Evolutionary conservation across 1,139 yeast species (phyloP), one percentile per base, ranked within the genome.

Genomic region (Wickerhamiella pararugosa): DNA sequence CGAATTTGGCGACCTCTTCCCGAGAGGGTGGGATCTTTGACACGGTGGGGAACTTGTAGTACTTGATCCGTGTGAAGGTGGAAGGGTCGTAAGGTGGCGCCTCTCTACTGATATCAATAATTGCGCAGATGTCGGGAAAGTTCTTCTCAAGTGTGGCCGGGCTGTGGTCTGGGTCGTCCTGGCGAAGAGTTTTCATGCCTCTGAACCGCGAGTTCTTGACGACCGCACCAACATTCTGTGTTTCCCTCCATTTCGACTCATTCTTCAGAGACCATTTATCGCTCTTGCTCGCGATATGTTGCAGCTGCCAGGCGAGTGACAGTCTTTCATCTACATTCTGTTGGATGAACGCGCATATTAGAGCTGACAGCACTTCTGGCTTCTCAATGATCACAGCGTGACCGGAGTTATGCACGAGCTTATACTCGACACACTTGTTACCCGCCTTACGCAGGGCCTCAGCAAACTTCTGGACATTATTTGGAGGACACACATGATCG

Each of bases 251-350:
- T 56, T 80, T 80, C 46, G 65, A 67, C 54, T 78, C 82, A 54
- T 80, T 80, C 57, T 80, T 80, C 48, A 80, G 60, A 29, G 86
- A 82, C 90, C 90, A 80, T 57, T 80, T 80, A 43, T 71, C 69
- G 1, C 82, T 82, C 52, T 76, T 73, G 7, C 60, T 49, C 1
- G 67, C 66, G 29, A 61, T 44, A 21, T 71, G 65, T 42, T 69
- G 67, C 42, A 76, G 64, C 42, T 76, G 81, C 82, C 81, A 76
- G 4, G 77, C 71, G 5, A 77, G 72, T 5, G 76, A 70, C 36
- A 76, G 64, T 49, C 73, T 51, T 28, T 50, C 52, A 45, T 63
- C 64, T 61, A 54, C 70, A 51, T 49, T 69, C 44, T 51, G 65
- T 59, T 40, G 73, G 11, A 79, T 56, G 53, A 77, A 82, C 49